Evolutionary conservation across 345 rosid species (phyloP).

Genomic region (Moricandia arvensis): DNA sequence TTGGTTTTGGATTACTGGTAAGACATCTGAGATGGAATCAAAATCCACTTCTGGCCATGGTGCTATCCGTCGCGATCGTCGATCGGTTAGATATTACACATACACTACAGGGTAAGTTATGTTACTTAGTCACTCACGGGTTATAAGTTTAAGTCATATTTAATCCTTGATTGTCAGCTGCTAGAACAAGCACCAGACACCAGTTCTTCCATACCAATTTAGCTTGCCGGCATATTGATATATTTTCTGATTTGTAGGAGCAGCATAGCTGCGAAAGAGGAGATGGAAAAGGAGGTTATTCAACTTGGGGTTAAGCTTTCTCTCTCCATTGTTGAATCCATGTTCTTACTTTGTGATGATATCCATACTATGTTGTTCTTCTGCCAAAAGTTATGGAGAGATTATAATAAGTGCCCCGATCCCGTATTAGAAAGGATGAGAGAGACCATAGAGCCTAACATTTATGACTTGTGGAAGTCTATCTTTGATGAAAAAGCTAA

Average conservation of each 20-base stretch:
- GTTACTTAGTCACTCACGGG: background rate
- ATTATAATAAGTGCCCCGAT: background rate
- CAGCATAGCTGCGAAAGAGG: background rate
- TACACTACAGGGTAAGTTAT: background rate
- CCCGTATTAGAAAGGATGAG: background rate
- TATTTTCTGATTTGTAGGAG: background rate
- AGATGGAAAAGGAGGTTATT: background rate
- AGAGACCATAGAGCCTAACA: background rate
- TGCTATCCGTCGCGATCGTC: background rate
- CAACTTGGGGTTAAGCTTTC: background rate
- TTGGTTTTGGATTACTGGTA: background rate
- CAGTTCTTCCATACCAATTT: too few species aligned
- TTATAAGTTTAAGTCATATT: background rate
- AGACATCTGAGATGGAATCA: background rate
- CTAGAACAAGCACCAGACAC: too few species aligned
- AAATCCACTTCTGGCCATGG: background rate
- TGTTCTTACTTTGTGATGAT: background rate
- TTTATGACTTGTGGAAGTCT: background rate
- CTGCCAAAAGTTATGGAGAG: background rate
- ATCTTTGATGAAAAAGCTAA: background rate
- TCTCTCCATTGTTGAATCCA: background rate
- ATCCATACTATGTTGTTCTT: background rate
- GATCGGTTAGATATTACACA: background rate
- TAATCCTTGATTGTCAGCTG: too few species aligned
- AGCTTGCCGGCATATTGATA: too few species aligned